Evolutionary conservation across 768 basidiomycete genomes (phyloP), one percentile per base, ranked within the genome.

Genomic region (Gymnopilus junonius): DNA sequence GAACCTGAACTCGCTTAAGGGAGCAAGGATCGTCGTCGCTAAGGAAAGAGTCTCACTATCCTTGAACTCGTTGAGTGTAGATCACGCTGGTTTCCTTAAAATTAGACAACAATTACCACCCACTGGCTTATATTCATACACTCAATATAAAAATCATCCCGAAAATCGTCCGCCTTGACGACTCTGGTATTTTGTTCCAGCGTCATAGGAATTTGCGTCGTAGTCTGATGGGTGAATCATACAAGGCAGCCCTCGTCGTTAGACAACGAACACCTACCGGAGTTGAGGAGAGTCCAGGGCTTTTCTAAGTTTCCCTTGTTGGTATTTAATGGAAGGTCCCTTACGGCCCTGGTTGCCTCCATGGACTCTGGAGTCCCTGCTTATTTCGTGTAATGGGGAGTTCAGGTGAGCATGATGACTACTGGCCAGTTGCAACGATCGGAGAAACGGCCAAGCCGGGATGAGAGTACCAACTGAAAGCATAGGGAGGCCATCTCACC

Each of bases 41-140:
- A 64, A 55, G 63, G 58, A 43, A 35, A 58, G 40, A 8, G 29
- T 63, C 62, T 39, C 62, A 63, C 45, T 27, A 12, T 32, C 48
- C 31, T n/a, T n/a, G n/a, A n/a, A n/a, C n/a, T 32, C 15, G 23
- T 29, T 51, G 17, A 21, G 25, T 11, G 54, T 55, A 27, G 54
- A 55, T 40, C 54, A 55, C 54, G 25, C 39, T 32, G 48, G 31
- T 8, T 39, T n/a, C 29, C 8, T 55, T 25, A 39, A 39, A 40
- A 40, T 40, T 55, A 55, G 54, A 40, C 17, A 23, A 27, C 14
- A 35, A 21, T n/a, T 20, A 25, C 3, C 27, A 50, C 27, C 23
- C 20, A 2, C 27, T 5, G 27, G 27, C 48, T 32, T 51, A 29
- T 17, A 17, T 51, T 51, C 29, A 51, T 32, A 51, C 12, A 51